Base-by-base conservation (phyloP, 352 stramenopile species). In the Halophytophthora batemanensis region DNA sequence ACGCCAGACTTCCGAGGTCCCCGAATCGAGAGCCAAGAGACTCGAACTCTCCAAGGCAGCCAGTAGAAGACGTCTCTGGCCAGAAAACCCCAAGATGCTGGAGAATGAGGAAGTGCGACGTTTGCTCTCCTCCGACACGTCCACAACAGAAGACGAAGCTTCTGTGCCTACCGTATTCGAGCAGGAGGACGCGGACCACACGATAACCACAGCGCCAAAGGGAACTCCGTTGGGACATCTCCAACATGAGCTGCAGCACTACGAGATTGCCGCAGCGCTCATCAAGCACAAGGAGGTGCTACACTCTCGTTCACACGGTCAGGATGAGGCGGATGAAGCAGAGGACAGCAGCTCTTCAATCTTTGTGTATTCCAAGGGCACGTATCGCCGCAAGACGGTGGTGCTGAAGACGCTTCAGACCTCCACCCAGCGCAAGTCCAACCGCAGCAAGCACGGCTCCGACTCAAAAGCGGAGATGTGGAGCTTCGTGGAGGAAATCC, bases 341-440 rank as follows among this genome's bases (percentile, higher is more conserved):
- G 38, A 23, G 15, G 49, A 41, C 5, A 11, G 28, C 23, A 55
- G 22, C 13, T 37, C 49, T 7, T 69, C 64, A 1, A 37, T 34
- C 12, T 73, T 73, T 22, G 13, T 50, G 13, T 73, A 73, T 25
- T 59, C 61, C 23, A 62, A 64, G 37, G 64, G 56, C 40, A 25
- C 35, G n/a, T 64, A 64, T 29, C 47, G 59, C 2, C 34, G 12
- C 5, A 64, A 61, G 45, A 31, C 41, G 12, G 37, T 69, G 13
- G 45, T 57, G 37, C 38, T 69, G 45, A 69, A 69, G 47, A 25
- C 37, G 4, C 59, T 61, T 12, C 50, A 44, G 7, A 29, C 46
- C 18, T 19, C 41, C 35, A 23, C 13, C 18, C 40, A n/a, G 18
- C 25, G 23, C 21, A 38, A 46, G 15, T 22, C 2, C 17, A 54